Evolutionary conservation across 2,329 filamentous ascomycete genomes (phyloP), one percentile per base, ranked within the genome.

Genomic region (Diaporthe sp.): DNA sequence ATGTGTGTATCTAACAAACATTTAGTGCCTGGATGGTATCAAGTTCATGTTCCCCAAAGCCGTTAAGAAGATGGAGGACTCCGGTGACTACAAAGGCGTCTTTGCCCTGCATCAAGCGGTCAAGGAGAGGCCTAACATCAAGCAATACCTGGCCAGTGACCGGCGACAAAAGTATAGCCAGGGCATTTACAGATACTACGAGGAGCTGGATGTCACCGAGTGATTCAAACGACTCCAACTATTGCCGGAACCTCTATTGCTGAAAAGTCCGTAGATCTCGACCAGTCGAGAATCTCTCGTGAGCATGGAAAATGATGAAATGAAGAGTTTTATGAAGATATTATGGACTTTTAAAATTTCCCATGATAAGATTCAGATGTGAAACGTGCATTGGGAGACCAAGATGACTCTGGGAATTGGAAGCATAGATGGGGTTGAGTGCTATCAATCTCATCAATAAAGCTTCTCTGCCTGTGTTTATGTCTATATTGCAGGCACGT

Each of bases 151-250:
- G 70, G 87, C 83, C 28, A 95, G 94, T 82, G 87, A 91, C 4
- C 88, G 92, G 77, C 87, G 94, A 55, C 81, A 89, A 80, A 82
- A 87, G 70, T 96, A 94, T 81, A 85, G 86, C 0, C 83, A 88
- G 77, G 94, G 94, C 1, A 89, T 96, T 58, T 96, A 91, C 81
- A 88, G 94, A 49, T 86, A 94, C 79, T 96, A 96, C 80, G 88
- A 91, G 3, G 94, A 96, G 85, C 82, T 96, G 69, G 94, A 96
- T 78, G 78, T 85, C 58, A 83, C 88, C 57, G 79, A 79, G 25
- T 79, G 62, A 77, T 44, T 12, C 17, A n/a, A 39, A 34, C 10
- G 10, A 22, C 22, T 9, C 2, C 25, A 44, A 4, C 37, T 25
- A 22, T 15, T 17, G 37, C n/a, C 44, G 17, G 13, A 25, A 5